These are phyloP conservation scores for Lipomyces yamadae DNA, from an alignment of 805 yeast species.

Conservation along the genomic window DNA sequence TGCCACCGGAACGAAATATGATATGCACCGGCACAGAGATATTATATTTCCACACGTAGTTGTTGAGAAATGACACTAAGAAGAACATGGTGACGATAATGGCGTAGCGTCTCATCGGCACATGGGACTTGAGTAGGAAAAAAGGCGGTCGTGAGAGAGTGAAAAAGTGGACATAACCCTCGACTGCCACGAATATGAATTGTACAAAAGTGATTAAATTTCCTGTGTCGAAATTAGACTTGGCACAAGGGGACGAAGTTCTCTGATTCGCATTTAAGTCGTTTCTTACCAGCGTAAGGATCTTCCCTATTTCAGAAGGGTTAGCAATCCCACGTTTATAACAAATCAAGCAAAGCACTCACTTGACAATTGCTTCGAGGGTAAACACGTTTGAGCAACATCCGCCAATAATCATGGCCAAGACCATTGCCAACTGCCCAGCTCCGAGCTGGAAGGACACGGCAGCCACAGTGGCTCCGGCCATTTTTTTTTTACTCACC, in stretches of 20 bases:
- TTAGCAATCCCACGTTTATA: not conserved
- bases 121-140: conserved; percentile 45
- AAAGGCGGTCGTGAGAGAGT: conserved; percentile 46
- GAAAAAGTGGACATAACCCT: conserved; percentile 49
- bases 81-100: conserved; percentile 58
- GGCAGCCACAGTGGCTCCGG: not conserved
- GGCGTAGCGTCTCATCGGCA: conserved; percentile 49
- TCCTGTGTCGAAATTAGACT: conserved; percentile 46
- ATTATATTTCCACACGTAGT: conserved; percentile 60
- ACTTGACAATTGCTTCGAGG: conserved; percentile 58
- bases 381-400: conserved; percentile 74
- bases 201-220: conserved; percentile 61
- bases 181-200: conserved; percentile 57
- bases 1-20: conserved; percentile 66
- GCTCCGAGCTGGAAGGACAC: conserved; percentile 17
- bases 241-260: not conserved
- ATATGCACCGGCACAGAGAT: conserved; percentile 72
- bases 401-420: conserved; percentile 63
- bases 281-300: conserved; percentile 28
- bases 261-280: not conserved
- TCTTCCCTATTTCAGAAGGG: conserved; percentile 19
- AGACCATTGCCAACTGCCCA: conserved; percentile 39
- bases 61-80: conserved; percentile 58
- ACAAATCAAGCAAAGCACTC: conserved; percentile 24
- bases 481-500: not conserved